Base-by-base conservation (phyloP, 148 eudicot genomes). In the Amaranthus hypochondriacus region DNA sequence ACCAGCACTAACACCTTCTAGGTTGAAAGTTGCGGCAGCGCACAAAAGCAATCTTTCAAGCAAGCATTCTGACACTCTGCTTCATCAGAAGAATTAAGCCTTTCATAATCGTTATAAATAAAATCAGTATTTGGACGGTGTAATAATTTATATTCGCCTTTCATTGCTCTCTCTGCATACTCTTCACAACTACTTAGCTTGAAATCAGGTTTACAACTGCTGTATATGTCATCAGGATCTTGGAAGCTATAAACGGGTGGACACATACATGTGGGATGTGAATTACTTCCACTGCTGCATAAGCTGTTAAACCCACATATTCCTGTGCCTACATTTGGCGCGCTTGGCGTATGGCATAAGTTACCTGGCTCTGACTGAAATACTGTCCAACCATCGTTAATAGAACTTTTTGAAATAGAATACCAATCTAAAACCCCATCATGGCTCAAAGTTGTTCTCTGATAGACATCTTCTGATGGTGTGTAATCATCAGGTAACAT, bases 291-390 rank as follows among this genome's bases (percentile, higher is more conserved):
- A 4, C 83, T 70, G n/a, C 53, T 68, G 69, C 92, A 88, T 10
- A 86, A 68, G 72, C 77, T 83, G 73, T 89, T 89, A 44, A 52
- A 84, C 48, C 92, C 92, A 73, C 92, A 89, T 66, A 79, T 77
- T 44, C 88, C 87, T 7, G 80, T 75, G 4, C 71, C 88, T 10
- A 28, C 0, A 0, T 1, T 12, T 44, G 67, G 75, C 5, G 0
- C 5, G 28, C 3, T 4, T 12, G 76, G 50, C 5, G 9, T 42
- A 6, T 73, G 8, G 18, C 5, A 21, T 3, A 13, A 90, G 85
- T 48, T 86, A 85, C 28, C 87, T 77, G 88, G 94, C 5, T 14
- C 4, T 1, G 63, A 48, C 73, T 73, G 68, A 10, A 79, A 7
- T 9, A 3, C 4, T 2, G 73, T 62, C 94, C 91, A 87, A 1